Base-by-base conservation (phyloP, 164 flowering plant species). In the Liquidambar formosana region DNA sequence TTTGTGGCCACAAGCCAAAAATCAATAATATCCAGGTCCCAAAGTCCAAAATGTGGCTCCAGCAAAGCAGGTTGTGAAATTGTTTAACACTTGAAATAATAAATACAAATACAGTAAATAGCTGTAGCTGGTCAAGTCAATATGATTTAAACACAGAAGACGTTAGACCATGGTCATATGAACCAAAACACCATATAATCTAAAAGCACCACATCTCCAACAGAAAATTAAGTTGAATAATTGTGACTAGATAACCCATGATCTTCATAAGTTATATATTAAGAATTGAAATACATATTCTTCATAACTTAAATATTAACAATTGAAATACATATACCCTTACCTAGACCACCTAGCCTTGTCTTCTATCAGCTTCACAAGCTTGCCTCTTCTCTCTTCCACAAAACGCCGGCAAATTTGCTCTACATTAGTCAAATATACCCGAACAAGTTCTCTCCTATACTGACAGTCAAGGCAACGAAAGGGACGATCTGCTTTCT, bases 401-500 rank as follows among this genome's bases (percentile, higher is more conserved):
- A 90, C 86, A 82, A 88, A 90, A 47, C 90, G 88, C 18, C 93
- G 86, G 66, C 98, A 94, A 27, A 86, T 86, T 77, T 82, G 88
- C 79, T 94, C 98, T 33, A 92, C 98, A 79, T 92, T 92, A 71
- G 96, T 77, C 68, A 94, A 78, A 76, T 94, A 92, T 58, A 94
- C 97, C 52, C 97, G 80, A 72, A 94, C 91, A 74, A 94, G 94
- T 83, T 92, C 98, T 80, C 97, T 88, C 80, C 98, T 78, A 80
- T 94, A 94, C 68, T 89, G 89, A 77, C 91, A 88, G 75, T 90
- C 96, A 77, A 94, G 94, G 80, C 97, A 92, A 45, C 95, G 94
- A 68, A 92, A 94, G 26, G 96, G 98, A 3, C 92, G 93, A 65
- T 90, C 85, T 68, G 89, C 81, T 83, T 83, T 92, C 77, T 94